These are phyloP conservation scores for Ophiostoma montium DNA, from an alignment of 2,329 filamentous ascomycete species.

Conservation along the genomic window DNA sequence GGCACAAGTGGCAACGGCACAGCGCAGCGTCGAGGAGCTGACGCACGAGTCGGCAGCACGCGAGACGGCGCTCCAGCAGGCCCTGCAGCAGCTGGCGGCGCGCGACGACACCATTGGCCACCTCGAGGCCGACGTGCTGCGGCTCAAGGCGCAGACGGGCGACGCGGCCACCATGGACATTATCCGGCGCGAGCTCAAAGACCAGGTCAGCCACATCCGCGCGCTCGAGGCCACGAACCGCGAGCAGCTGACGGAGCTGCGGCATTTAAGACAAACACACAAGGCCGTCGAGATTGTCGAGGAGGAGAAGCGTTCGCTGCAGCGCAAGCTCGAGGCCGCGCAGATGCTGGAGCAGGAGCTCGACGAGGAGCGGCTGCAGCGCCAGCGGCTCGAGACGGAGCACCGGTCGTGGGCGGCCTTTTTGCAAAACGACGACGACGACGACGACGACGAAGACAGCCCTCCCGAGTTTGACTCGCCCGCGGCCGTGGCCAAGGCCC, in stretches of 20 bases:
- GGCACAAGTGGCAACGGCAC: constrained; percentile 32
- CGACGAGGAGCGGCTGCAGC: constrained; percentile 65
- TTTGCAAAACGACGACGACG: constrained; percentile 48
- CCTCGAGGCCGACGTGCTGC: constrained; percentile 70
- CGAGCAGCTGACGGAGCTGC: constrained; percentile 67
- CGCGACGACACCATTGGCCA: constrained; percentile 57
- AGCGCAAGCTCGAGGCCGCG: constrained; percentile 63
- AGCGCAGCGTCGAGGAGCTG: constrained; percentile 39
- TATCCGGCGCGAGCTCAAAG: constrained; percentile 75
- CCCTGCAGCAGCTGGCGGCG: constrained; percentile 53
- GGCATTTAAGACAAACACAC: constrained; percentile 64
- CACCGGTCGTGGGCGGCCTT: constrained; percentile 76
- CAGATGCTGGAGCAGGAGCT: constrained; percentile 63
- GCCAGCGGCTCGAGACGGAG: constrained; percentile 80
- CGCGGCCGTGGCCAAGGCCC: constrained; percentile 70
- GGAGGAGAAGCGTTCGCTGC: constrained; percentile 79
- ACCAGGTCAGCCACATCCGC: constrained; percentile 85
- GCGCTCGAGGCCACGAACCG: constrained; percentile 67
- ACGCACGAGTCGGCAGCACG: constrained; percentile 43
- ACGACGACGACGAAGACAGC: too few relatives aligned
- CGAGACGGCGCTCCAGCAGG: constrained; percentile 40
- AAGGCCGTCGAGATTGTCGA: constrained; percentile 89
- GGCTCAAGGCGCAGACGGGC: constrained; percentile 72
- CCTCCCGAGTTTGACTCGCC: constrained; percentile 83
- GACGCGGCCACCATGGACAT: constrained; percentile 76